Conservation (phyloP, 1,284 basidiomycete species). For the Heimioporus punctisporus region DNA sequence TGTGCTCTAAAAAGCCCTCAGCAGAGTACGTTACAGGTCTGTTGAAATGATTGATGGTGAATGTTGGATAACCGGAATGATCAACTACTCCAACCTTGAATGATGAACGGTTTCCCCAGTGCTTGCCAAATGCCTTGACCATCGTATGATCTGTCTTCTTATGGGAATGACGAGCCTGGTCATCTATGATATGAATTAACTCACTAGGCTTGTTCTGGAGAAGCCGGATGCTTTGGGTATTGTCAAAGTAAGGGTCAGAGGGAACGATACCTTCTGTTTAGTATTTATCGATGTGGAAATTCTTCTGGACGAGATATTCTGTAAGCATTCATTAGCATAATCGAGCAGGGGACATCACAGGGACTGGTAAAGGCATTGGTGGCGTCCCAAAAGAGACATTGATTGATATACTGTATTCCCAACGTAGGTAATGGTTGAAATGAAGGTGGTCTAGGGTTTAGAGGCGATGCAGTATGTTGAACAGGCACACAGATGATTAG, state of each 20-base stretch:
- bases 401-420: constrained; percentile 97
- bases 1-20: constrained; percentile 88
- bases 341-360: constrained; percentile 97
- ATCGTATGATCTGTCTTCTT: constrained; percentile 95
- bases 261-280: constrained; percentile 86
- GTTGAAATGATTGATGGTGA: constrained; percentile 93
- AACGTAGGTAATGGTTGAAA: too few species aligned
- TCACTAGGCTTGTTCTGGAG: constrained; percentile 91
- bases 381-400: constrained; percentile 90
- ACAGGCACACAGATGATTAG: too few species aligned
- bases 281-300: constrained; percentile 82
- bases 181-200: constrained; percentile 97
- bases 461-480: too few species aligned
- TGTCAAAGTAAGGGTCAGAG: constrained; percentile 78
- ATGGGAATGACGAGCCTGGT: constrained; percentile 84
- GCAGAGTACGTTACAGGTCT: constrained; percentile 92
- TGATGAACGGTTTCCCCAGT: constrained; percentile 92
- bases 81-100: constrained; percentile 85
- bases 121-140: constrained; percentile 93
- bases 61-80: constrained; percentile 82
- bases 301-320: constrained; percentile 81
- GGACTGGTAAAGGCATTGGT: constrained; percentile 94
- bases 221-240: constrained; percentile 87
- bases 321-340: constrained; percentile 91
- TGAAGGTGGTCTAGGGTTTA: too few species aligned